phyloP scores from a whole-genome alignment of 2,329 filamentous ascomycete genomes.

The Clonostachys byssicola region DNA sequence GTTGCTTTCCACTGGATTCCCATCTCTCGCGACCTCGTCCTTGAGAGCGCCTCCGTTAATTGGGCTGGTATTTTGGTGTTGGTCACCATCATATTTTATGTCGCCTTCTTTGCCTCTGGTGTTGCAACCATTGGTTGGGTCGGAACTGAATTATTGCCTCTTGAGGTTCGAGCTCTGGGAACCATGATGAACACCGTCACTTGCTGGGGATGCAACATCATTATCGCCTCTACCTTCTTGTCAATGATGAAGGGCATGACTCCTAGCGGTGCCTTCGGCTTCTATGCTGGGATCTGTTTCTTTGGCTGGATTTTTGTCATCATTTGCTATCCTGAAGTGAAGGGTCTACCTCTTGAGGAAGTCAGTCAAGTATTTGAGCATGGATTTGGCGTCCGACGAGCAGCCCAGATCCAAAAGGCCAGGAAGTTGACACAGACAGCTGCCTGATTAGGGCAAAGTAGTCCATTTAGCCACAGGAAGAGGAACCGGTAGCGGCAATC shows the following conservation, averaged over 20 bases:
- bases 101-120: conserved; percentile 29
- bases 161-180: conserved; percentile 40
- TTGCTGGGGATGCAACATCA: conserved; percentile 41
- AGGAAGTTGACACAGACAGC: no score
- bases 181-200: conserved; percentile 44
- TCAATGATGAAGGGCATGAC: conserved; percentile 41
- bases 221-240: conserved; percentile 44
- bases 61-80: conserved; percentile 11
- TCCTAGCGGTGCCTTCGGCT: conserved; percentile 43
- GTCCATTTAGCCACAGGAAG: no score
- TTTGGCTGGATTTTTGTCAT: conserved; percentile 33
- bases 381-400: conserved; percentile 34
- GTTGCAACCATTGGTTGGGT: conserved; percentile 44
- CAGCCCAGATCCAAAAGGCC: neutral
- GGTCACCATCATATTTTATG: conserved; percentile 35
- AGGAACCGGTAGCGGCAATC: no score
- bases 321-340: conserved; percentile 49
- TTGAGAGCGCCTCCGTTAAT: conserved; percentile 20
- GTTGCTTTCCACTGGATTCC: conserved; percentile 33
- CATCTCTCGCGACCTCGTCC: conserved; percentile 31
- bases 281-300: conserved; percentile 44
- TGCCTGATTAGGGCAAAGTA: no score
- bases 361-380: conserved; percentile 45
- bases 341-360: conserved; percentile 49
- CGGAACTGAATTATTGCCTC: conserved; percentile 37